These are phyloP conservation scores for Cydonia oblonga DNA, from an alignment of 331 rosid species.

Conservation along the genomic window DNA sequence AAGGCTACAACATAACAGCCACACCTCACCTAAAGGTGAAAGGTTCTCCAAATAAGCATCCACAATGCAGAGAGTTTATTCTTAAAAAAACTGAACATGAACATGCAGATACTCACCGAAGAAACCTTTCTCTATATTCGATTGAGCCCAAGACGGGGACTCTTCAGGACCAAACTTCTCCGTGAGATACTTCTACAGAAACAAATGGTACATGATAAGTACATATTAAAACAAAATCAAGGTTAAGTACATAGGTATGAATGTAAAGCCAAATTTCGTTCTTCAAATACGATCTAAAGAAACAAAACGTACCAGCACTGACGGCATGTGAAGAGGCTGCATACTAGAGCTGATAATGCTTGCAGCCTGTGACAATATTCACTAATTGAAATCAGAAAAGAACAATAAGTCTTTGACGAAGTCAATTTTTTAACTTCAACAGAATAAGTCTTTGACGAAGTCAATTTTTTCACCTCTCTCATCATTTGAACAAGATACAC, in stretches of 20 bases:
- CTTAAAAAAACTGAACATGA: background rate
- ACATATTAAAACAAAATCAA: background rate
- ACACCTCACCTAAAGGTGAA: background rate
- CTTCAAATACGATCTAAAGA: background rate
- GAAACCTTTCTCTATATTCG: slow-evolving; percentile 29
- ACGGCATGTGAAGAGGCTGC: slow-evolving; percentile 31
- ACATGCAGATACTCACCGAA: slow-evolving; percentile 8
- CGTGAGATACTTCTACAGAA: no score
- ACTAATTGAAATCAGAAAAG: background rate
- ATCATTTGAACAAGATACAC: background rate
- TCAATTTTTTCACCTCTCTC: background rate
- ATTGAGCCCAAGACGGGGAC: slow-evolving; percentile 19
- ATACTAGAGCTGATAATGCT: slow-evolving; percentile 30
- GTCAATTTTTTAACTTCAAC: background rate
- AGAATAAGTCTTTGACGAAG: background rate
- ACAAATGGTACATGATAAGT: background rate
- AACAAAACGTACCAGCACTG: slow-evolving; percentile 28
- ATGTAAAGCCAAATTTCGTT: background rate
- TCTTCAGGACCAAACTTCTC: slow-evolving; percentile 17
- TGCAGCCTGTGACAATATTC: slow-evolving; percentile 26
- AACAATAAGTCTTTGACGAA: background rate
- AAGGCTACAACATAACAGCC: background rate
- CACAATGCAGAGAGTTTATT: background rate
- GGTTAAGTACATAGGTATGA: background rate
- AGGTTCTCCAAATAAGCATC: background rate